phyloP scores from a whole-genome alignment of 176 grass and related monocot genomes.

The Microstegium vimineum region DNA sequence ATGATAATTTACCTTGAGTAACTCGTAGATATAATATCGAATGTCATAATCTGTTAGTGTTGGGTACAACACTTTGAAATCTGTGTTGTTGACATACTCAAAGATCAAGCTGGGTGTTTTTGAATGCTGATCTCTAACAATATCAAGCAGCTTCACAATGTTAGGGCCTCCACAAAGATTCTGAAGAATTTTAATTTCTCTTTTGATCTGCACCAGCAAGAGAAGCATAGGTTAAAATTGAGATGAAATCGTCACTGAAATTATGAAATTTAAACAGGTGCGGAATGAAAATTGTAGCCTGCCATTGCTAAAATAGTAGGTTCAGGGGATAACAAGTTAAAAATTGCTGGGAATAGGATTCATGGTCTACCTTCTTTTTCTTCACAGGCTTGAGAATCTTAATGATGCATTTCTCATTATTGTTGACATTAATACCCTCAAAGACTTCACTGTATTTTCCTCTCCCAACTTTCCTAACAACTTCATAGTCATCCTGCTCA shows the following conservation, averaged over 20 bases:
- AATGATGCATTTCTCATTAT: conserved; percentile 87
- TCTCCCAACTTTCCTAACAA: conserved; percentile 91
- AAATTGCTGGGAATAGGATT: background rate
- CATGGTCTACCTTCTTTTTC: conserved; percentile 85
- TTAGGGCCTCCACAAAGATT: conserved; percentile 97
- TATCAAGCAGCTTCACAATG: conserved; percentile 88
- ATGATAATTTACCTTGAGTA: conserved; percentile 71
- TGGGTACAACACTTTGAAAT: conserved; percentile 94
- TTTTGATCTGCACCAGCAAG: conserved; percentile 75
- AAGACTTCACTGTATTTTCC: conserved; percentile 99
- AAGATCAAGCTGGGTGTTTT: conserved; percentile 97
- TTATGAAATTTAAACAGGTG: background rate
- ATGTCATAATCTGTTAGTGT: conserved; percentile 98
- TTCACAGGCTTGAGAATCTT: conserved; percentile 99
- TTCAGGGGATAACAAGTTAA: background rate
- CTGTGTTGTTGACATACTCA: conserved; percentile 97
- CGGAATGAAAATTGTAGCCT: background rate
- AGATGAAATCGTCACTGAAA: background rate
- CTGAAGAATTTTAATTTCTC: conserved; percentile 98
- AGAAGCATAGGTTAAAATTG: conserved; percentile 6
- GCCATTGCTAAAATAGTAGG: background rate
- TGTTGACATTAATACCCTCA: conserved; percentile 86
- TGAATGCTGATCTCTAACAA: conserved; percentile 93
- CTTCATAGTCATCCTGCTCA: conserved; percentile 95
- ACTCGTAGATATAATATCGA: conserved; percentile 92